A percentile compares a stretch with the other conserved stretches of the same genome.
Conservation (phyloP, 225 moss, liverwort and hornwort species). For the Lunularia cruciata region DNA sequence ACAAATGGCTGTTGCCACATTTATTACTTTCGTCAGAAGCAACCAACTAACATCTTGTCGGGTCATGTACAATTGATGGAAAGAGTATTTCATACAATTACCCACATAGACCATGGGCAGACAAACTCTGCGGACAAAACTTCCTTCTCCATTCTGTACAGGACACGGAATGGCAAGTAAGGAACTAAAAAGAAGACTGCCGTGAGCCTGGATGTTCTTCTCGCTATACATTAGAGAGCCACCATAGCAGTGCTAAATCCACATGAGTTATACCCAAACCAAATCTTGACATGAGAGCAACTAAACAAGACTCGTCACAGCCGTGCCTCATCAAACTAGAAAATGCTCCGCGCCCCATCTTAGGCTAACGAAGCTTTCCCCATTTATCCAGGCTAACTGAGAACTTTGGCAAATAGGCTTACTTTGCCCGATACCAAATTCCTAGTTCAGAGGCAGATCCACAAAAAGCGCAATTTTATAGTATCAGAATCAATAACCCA, state of each 20-base stretch:
- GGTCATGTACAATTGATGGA: conserved; percentile 31
- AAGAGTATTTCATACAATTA: conserved; percentile 33
- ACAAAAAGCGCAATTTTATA: conserved; percentile 18
- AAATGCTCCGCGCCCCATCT: conserved; percentile 4
- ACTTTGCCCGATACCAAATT: conserved; percentile 11
- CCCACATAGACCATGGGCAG: conserved; percentile 32
- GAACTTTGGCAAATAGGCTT: conserved; percentile 7
- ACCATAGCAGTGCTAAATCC: conserved; percentile 26
- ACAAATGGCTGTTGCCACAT: conserved; percentile 25
- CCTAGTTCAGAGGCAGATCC: conserved; percentile 31
- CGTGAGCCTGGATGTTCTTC: conserved; percentile 27
- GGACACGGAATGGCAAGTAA: conserved; percentile 24
- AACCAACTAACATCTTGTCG: conserved; percentile 25
- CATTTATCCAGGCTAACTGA: conserved; percentile 6
- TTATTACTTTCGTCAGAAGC: conserved; percentile 33
- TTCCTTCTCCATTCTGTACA: conserved; percentile 39
- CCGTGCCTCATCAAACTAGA: conserved; percentile 22
- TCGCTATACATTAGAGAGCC: conserved; percentile 33
- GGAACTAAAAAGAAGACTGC: conserved; percentile 36
- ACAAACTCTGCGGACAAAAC: conserved; percentile 32
- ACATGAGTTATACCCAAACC: conserved; percentile 31
- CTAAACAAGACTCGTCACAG: conserved; percentile 14
- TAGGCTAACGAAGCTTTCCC: conserved; percentile 9
- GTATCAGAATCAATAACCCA: conserved; percentile 21
- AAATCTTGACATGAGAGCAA: conserved; percentile 31